phyloP scores from a whole-genome alignment of 2,329 filamentous ascomycete genomes.

The Fusarium pseudocircinatum region DNA sequence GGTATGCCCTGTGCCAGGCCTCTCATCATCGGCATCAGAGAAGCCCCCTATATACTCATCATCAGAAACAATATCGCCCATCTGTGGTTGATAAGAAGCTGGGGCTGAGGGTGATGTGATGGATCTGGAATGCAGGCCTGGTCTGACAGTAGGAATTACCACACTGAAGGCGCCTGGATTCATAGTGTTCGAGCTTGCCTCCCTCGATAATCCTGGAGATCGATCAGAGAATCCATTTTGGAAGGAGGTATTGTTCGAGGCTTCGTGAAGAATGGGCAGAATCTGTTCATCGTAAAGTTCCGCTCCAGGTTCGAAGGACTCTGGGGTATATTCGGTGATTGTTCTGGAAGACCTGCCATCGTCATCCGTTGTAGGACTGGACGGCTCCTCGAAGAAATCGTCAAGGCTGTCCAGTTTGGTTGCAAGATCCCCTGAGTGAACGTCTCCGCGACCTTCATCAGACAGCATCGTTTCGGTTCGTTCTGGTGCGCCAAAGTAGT shows the following conservation, averaged over 20 bases:
- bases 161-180: slow-evolving; percentile 67
- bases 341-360: slow-evolving; percentile 71
- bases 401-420: slow-evolving; percentile 81
- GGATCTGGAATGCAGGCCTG: slow-evolving; percentile 80
- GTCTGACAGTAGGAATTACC: slow-evolving; percentile 57
- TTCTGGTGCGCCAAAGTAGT: slow-evolving; percentile 77
- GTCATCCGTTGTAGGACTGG: slow-evolving; percentile 65
- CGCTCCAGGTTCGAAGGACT: slow-evolving; percentile 77
- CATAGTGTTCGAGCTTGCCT: slow-evolving; percentile 69
- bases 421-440: slow-evolving; percentile 79
- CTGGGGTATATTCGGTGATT: slow-evolving; percentile 71
- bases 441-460: slow-evolving; percentile 77
- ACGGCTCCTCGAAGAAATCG: slow-evolving; percentile 81
- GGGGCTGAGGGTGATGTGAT: slow-evolving; percentile 81
- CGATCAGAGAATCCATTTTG: slow-evolving; percentile 89
- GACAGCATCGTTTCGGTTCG: slow-evolving; percentile 93
- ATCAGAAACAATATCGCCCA: slow-evolving; percentile 74
- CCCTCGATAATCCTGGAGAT: slow-evolving; percentile 67
- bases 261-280: slow-evolving; percentile 87
- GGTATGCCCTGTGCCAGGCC: slow-evolving; percentile 51
- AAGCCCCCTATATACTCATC: slow-evolving; percentile 80
- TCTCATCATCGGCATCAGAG: slow-evolving; percentile 78
- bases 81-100: slow-evolving; percentile 62
- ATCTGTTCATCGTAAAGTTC: slow-evolving; percentile 94
- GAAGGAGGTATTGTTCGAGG: slow-evolving; percentile 81